Evolutionary conservation across 768 basidiomycete genomes (phyloP), one percentile per base, ranked within the genome.

Genomic region (Porpolomopsis calyptriformis): DNA sequence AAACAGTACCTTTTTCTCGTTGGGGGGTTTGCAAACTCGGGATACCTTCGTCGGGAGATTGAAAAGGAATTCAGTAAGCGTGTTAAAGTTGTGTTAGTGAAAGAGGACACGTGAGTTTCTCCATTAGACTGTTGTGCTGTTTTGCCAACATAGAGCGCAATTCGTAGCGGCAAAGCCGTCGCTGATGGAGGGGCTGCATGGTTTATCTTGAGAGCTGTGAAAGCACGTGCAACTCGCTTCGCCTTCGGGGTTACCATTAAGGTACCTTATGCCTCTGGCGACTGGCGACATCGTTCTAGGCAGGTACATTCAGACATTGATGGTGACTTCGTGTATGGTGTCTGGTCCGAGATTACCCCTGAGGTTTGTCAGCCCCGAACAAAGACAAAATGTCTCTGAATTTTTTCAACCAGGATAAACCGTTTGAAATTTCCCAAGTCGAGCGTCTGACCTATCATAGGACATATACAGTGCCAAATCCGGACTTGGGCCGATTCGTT

Each of bases 1-100:
- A 3, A 24, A 4, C n/a, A 40, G 38, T 40, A 40, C 23, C 38
- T 40, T 40, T 16, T 40, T 14, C 38, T 40, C 12, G 38, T 40
- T 24, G 38, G 38, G 22, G 38, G 38, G 38, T 40, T 40, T 40
- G 38, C n/a, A 20, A 20, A 40, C 22, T 40, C 38, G 38, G n/a
- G 11, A 19, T 18, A 40, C 38, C 38, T 40, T 40, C 38, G 38
- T 40, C 19, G 38, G 19, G 38, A 40, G 22, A 11, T 40, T 20
- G 12, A 24, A 20, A 40, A 12, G 19, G 19, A 11, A 20, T 40
- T 40, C n/a, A 12, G 38, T 40, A 12, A 40, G 3, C 18, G 38
- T 19, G 18, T 24, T 19, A 20, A 40, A 12, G 4, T 40, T 40
- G 11, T 40, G 4, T 12, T 40, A 24, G 38, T 20, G 19, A 40